Base-by-base conservation (phyloP, 805 yeast species). In the Wickerhamomyces ciferrii region DNA sequence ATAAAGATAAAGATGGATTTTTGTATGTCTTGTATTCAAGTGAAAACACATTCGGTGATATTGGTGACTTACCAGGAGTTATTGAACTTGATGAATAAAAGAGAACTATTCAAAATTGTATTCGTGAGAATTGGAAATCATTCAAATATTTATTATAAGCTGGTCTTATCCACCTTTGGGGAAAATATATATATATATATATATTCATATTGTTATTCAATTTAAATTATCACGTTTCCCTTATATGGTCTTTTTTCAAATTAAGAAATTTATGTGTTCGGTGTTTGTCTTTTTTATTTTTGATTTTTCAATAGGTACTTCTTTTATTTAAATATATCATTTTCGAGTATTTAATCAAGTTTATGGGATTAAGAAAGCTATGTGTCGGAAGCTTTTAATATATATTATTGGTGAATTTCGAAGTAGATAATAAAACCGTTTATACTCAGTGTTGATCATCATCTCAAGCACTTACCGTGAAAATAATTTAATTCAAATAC, bases 1-100 rank as follows among this genome's bases (percentile, higher is more conserved):
- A 94, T 69, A 90, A 90, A 71, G 99, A 94, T 64, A 92, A 92
- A 62, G 99, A 94, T 66, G 99, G 99, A 34, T 94, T 94, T 69
- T 79, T 94, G 62, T 94, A 94, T 69, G 92, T 94, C 53, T 80
- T 96, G 53, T 92, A 92, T 71, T 87, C 97, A 7, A 98, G 99
- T 42, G 99, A 94, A 69, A 94, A 94, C 70, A 94, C 99, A 7
- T 94, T 94, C 72, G 99, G 99, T 45, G 53, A 43, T 25, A 89
- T 91, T 70, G 96, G 96, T 11, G 6, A 55, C 48, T 13, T n/a
- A 39, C 32, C 43, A 20, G 43, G 43, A n/a, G 42, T 43, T 5
- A 27, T 19, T 18, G 42, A 39, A 39, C 15, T 39, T 2, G 18
- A 25, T 4, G 42, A 39, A 11, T 24, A 23, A 15, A 32, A 13